phyloP scores from a whole-genome alignment of 2,329 filamentous ascomycete species.

The Orbilia quercus region DNA sequence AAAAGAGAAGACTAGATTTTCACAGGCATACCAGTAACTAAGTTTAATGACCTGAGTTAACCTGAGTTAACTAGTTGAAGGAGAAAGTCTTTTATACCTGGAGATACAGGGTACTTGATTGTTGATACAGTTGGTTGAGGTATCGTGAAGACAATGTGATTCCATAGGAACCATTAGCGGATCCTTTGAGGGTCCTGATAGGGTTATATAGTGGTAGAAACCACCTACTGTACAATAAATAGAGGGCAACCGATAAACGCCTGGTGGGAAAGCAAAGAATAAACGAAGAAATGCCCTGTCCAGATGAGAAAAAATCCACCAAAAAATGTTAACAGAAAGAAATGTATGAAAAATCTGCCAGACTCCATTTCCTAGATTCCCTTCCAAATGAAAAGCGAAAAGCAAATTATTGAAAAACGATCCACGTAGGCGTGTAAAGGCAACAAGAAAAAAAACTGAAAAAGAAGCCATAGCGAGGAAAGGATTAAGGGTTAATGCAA shows the following conservation, averaged over 20 bases:
- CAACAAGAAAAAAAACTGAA: constrained; percentile 2
- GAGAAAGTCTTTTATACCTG: constrained; percentile 19
- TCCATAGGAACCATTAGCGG: background rate
- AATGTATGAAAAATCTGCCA: constrained; percentile 33
- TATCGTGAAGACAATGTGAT: constrained; percentile 2
- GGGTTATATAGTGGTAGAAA: constrained; percentile 14
- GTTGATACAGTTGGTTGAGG: constrained; percentile 27
- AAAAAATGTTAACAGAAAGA: constrained; percentile 8
- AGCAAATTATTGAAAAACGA: constrained; percentile 12
- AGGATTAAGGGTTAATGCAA: constrained; percentile 45
- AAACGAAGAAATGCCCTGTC: constrained; percentile 34
- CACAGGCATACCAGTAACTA: too few species aligned
- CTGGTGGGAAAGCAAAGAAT: background rate
- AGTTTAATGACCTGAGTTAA: background rate
- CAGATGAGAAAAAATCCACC: constrained; percentile 27
- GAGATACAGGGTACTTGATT: constrained; percentile 18
- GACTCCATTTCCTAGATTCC: constrained; percentile 49
- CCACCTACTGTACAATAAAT: constrained; percentile 45
- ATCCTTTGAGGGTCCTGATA: background rate
- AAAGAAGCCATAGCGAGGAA: constrained; percentile 12
- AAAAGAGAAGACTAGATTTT: too few species aligned
- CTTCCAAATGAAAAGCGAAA: constrained; percentile 30
- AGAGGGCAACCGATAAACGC: constrained; percentile 32
- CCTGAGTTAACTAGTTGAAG: constrained; percentile 10
- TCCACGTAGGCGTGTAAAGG: background rate